Evolutionary conservation across 164 flowering plant species (phyloP).

Genomic region (Vitis riparia): DNA sequence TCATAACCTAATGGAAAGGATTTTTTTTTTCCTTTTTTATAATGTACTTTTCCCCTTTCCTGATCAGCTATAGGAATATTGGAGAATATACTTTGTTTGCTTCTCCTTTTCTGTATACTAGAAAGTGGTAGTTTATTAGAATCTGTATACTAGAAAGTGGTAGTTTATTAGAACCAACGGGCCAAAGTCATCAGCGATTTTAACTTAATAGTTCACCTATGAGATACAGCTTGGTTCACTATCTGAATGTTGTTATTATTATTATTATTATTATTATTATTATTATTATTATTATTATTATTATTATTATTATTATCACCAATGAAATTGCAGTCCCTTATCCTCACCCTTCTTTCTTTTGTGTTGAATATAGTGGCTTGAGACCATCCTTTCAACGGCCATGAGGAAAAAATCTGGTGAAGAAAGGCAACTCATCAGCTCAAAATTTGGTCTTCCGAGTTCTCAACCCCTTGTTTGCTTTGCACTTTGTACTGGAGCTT

Average conservation of each 20-base stretch:
- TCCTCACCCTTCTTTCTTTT: constrained; percentile 1
- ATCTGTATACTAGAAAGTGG: no score
- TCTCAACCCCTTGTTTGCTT: constrained; percentile 63
- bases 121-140: neutral
- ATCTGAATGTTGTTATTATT: neutral
- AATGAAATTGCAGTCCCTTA: neutral
- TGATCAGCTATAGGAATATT: neutral
- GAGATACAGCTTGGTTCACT: neutral
- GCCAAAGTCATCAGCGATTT: neutral
- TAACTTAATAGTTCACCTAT: neutral
- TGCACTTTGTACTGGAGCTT: constrained; percentile 80
- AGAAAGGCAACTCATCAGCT: constrained; percentile 50
- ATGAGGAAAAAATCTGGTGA: constrained; percentile 73
- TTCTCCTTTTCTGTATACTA: neutral
- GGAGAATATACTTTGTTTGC: neutral
- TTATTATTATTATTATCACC: no score
- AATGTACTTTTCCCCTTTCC: no score
- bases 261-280: neutral
- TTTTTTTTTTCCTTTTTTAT: no score
- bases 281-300: neutral
- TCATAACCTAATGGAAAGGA: no score
- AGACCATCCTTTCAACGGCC: constrained; percentile 72
- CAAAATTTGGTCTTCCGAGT: constrained; percentile 50
- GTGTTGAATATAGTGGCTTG: constrained; percentile 64
- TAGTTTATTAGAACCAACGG: no score